These are phyloP conservation scores for Ophiostoma pallidulum DNA, from an alignment of 2,329 filamentous ascomycete genomes.

Conservation along the genomic window DNA sequence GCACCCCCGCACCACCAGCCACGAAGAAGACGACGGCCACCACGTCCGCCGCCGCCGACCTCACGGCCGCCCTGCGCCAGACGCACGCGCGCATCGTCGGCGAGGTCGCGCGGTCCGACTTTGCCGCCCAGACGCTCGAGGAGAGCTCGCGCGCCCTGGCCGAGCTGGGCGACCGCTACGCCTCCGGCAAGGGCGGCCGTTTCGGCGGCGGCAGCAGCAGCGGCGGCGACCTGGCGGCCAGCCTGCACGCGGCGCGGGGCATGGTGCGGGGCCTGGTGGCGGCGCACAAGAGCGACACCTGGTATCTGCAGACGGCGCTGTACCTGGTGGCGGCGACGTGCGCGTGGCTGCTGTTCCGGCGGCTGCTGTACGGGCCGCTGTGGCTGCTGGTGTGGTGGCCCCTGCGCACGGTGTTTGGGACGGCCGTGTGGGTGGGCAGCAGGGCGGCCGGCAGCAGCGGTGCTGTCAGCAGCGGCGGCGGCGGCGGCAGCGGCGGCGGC, in stretches of 20 bases:
- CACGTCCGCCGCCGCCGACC: conserved; percentile 67
- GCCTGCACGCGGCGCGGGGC: conserved; percentile 64
- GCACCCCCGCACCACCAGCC: conserved; percentile 25
- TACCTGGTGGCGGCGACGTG: conserved; percentile 72
- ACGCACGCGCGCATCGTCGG: conserved; percentile 80
- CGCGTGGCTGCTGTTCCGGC: conserved; percentile 75
- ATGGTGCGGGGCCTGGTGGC: conserved; percentile 70
- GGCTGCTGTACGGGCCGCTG: conserved; percentile 77
- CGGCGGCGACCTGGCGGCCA: conserved; percentile 61
- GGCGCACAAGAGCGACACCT: conserved; percentile 93
- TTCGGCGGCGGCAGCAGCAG: too few species aligned
- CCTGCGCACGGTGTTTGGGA: conserved; percentile 42
- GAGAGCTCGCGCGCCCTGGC: conserved; percentile 76
- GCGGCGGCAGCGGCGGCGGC: conserved; percentile 15
- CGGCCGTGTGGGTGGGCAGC: conserved; percentile 31
- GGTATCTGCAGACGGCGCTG: conserved; percentile 89
- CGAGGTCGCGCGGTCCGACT: conserved; percentile 78
- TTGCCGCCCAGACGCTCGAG: conserved; percentile 79
- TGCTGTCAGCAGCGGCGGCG: conserved; percentile 18
- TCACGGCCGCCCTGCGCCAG: conserved; percentile 72
- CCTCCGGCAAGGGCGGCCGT: too few species aligned
- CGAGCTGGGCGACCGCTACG: conserved; percentile 73
- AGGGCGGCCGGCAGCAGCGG: conserved; percentile 23
- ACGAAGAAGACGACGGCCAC: conserved; percentile 55
- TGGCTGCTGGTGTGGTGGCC: conserved; percentile 87